Evolutionary conservation across 768 basidiomycete genomes (phyloP).

Genomic region (Lactifluus hygrophoroides): DNA sequence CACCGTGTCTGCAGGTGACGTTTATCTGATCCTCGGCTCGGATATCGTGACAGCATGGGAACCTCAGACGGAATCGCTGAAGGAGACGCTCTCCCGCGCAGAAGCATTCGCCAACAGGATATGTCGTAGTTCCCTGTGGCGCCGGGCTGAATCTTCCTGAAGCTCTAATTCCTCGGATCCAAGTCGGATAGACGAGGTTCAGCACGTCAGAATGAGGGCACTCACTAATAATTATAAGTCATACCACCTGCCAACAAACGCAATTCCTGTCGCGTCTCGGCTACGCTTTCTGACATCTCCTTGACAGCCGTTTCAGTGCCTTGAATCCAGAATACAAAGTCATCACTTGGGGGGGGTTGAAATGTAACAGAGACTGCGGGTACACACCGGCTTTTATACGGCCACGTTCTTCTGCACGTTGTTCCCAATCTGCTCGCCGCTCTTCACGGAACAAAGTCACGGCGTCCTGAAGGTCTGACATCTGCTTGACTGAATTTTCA

Average conservation of each 20-base stretch:
- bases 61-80: neutral
- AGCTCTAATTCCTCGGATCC: conserved; percentile 3
- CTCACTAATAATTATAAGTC: neutral
- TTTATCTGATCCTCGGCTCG: neutral
- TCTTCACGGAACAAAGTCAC: conserved; percentile 8
- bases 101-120: conserved; percentile 19
- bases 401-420: neutral
- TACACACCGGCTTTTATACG: conserved; percentile 8
- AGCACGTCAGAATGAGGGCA: neutral
- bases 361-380: neutral
- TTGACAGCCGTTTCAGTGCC: conserved; percentile 1
- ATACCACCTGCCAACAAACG: conserved; percentile 4
- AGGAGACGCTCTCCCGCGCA: conserved; percentile 19
- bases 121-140: conserved; percentile 15
- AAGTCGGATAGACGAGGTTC: neutral
- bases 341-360: neutral
- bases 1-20: too few species aligned
- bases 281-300: neutral
- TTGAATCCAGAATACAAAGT: neutral
- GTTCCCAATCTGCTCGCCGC: conserved; percentile 1
- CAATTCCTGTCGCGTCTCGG: conserved; percentile 6
- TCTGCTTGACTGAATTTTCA: conserved; percentile 1
- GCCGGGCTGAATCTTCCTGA: conserved; percentile 15
- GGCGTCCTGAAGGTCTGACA: conserved; percentile 6
- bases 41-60: neutral